Conservation (phyloP, 2,329 filamentous ascomycete species). For the Diaporthe nobilis region DNA sequence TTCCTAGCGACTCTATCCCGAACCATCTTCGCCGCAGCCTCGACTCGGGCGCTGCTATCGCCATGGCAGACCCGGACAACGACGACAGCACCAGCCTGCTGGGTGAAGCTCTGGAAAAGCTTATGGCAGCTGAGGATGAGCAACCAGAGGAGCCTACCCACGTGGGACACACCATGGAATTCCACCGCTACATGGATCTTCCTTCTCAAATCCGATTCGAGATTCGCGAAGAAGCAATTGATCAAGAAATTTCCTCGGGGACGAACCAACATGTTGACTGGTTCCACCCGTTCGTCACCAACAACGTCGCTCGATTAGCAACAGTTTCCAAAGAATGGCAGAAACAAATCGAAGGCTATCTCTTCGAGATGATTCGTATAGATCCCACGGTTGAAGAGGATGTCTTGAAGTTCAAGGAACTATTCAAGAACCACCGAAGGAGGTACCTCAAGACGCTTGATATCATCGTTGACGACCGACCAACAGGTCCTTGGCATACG, state of each 20-base stretch:
- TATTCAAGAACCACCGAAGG: neutral
- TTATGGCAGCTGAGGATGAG: neutral
- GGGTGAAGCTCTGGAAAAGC: neutral
- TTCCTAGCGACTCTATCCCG: no score
- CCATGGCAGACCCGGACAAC: no score
- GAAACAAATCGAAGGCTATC: neutral
- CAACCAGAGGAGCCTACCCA: neutral
- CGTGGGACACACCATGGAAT: neutral
- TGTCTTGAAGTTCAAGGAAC: neutral
- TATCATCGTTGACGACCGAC: neutral
- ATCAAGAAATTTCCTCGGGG: neutral
- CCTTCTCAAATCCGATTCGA: neutral
- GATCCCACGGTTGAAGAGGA: neutral
- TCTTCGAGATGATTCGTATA: neutral
- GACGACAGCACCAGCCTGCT: no score
- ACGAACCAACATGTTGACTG: no score
- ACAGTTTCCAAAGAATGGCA: neutral
- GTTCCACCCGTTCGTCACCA: neutral
- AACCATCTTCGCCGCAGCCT: no score
- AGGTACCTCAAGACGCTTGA: neutral
- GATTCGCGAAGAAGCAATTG: neutral
- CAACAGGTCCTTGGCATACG: neutral
- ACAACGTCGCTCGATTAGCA: neutral
- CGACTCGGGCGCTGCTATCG: no score
- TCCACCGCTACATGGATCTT: neutral